Conservation (phyloP, 257 asterid genomes). For the Datura wrightii region DNA sequence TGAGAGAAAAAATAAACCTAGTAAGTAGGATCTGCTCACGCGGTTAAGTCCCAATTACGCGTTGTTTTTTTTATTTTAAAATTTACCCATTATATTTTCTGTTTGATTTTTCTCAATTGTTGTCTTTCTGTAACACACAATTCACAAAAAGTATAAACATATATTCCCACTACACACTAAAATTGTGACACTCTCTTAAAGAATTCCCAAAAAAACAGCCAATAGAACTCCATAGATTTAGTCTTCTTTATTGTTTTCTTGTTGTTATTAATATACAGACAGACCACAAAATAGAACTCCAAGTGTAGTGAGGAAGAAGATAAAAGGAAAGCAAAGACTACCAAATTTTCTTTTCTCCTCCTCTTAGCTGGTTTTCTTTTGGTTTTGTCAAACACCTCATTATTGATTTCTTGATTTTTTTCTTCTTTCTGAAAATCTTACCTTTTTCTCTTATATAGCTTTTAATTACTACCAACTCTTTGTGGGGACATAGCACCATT, state of each 20-base stretch:
- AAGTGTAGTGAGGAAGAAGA: slow-evolving; percentile 20
- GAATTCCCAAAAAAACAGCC: neutral
- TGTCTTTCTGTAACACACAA: neutral
- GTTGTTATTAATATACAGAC: neutral
- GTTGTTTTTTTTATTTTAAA: neutral
- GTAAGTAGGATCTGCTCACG: slow-evolving; percentile 29
- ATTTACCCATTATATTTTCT: neutral
- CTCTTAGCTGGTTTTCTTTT: slow-evolving; percentile 21
- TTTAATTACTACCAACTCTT: slow-evolving; percentile 21
- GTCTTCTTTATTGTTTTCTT: neutral
- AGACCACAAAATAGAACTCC: neutral
- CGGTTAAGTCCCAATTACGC: neutral
- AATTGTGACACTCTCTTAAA: slow-evolving; percentile 1
- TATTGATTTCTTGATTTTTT: neutral
- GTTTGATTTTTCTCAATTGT: slow-evolving; percentile 8
- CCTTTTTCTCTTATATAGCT: neutral
- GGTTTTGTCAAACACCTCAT: neutral
- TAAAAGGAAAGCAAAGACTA: neutral
- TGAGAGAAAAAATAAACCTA: neutral
- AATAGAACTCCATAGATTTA: slow-evolving; percentile 2
- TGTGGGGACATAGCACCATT: neutral
- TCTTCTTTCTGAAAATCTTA: neutral
- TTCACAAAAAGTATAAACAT: neutral
- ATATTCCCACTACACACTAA: neutral
- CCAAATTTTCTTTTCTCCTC: slow-evolving; percentile 28